These are phyloP conservation scores for Flaveria ramosissima DNA, from an alignment of 129 eudicot species.

Conservation along the genomic window DNA sequence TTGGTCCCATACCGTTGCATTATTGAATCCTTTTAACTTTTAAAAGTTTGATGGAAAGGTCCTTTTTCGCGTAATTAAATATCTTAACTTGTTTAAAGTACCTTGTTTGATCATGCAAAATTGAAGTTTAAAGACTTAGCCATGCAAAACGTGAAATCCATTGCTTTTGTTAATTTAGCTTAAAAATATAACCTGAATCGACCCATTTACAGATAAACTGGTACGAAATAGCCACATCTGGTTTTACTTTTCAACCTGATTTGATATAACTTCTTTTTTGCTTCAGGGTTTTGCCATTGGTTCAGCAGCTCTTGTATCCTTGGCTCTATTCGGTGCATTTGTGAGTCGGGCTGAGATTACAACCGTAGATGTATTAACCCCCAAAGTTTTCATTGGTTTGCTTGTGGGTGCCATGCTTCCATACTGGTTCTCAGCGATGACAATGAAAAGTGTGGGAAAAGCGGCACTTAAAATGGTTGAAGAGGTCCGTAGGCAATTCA, in stretches of 20 bases:
- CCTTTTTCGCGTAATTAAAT: background rate
- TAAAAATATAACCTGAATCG: background rate
- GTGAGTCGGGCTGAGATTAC: constrained; percentile 74
- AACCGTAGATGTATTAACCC: constrained; percentile 74
- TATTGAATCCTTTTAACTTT: background rate
- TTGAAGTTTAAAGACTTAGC: background rate
- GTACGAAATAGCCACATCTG: background rate
- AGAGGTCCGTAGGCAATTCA: constrained; percentile 86
- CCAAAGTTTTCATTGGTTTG: constrained; percentile 84
- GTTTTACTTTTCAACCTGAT: background rate
- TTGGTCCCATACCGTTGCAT: background rate
- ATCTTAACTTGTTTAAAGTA: background rate
- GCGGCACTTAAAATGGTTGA: constrained; percentile 92
- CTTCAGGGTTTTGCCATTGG: constrained; percentile 82
- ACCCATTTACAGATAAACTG: background rate
- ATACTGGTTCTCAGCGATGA: constrained; percentile 95
- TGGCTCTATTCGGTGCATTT: constrained; percentile 90
- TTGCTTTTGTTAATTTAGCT: background rate
- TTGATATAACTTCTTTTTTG: background rate
- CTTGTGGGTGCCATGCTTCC: constrained; percentile 93
- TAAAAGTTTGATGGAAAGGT: background rate
- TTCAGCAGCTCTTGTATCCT: constrained; percentile 86
- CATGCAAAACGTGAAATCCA: background rate
- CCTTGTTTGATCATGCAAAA: background rate
- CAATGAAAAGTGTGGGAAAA: constrained; percentile 90